Percentiles rank a stretch among this genome's conserved stretches.
phyloP scores from a whole-genome alignment of 139 green algal genomes.

The Chlorella sp. region DNA sequence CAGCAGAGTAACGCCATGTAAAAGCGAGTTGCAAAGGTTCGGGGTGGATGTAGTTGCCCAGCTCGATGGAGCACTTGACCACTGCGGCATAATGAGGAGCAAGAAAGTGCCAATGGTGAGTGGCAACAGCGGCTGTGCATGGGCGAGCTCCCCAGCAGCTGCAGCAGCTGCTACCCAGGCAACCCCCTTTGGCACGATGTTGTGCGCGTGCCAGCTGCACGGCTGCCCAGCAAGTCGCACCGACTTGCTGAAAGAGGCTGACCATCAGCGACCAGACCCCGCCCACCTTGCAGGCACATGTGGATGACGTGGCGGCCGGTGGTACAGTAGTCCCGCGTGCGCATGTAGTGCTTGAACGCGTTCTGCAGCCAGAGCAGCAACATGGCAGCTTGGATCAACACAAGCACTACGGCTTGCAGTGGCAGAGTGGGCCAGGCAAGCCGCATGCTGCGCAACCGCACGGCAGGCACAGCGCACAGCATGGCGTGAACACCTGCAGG shows the following conservation, averaged over 20 bases:
- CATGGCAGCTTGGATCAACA: too few relatives aligned
- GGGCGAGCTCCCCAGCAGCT: too few relatives aligned
- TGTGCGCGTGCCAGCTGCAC: too few relatives aligned
- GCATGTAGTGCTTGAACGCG: conserved; percentile 92
- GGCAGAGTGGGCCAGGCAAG: too few relatives aligned
- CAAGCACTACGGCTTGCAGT: too few relatives aligned
- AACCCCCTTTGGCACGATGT: too few relatives aligned
- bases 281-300: conserved; percentile 84
- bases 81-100: neutral
- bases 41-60: conserved; percentile 87
- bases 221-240: neutral
- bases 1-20: neutral
- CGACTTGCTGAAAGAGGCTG: too few relatives aligned
- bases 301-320: conserved; percentile 82
- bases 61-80: conserved; percentile 69
- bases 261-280: too few relatives aligned
- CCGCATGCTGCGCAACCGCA: neutral
- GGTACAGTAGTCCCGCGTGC: conserved; percentile 94
- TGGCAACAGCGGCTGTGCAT: too few relatives aligned
- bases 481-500: neutral
- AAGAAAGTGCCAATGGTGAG: neutral
- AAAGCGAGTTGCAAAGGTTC: too few relatives aligned
- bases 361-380: conserved; percentile 51
- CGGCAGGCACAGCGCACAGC: neutral
- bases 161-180: too few relatives aligned